These are phyloP conservation scores for Trametes cingulata DNA, from an alignment of 768 basidiomycete genomes.

Conservation along the genomic window DNA sequence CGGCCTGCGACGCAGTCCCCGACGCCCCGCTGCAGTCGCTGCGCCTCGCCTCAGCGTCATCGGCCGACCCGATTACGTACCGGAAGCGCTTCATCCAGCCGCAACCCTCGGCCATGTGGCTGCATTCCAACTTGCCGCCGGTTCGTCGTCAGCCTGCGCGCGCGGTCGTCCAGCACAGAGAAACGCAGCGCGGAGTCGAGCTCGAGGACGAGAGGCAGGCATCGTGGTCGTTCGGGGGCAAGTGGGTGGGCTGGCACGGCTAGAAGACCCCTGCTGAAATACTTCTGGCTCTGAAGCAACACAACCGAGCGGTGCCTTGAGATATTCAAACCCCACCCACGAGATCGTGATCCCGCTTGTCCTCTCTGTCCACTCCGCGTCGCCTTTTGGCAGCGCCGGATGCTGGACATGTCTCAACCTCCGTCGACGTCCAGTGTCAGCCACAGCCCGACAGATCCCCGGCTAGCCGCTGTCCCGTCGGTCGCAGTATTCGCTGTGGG, in stretches of 20 bases:
- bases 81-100: not conserved
- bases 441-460: not conserved
- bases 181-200: not conserved
- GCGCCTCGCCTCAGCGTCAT: not conserved
- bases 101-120: not conserved
- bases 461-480: not conserved
- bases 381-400: not conserved
- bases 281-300: not conserved
- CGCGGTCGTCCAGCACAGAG: not conserved
- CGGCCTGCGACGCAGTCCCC: slow-evolving; percentile 1
- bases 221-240: not conserved
- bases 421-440: not conserved
- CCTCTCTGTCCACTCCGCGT: not conserved
- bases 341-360: slow-evolving; percentile 1
- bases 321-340: not conserved
- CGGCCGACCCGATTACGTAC: slow-evolving; percentile 14
- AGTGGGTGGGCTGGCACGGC: not conserved
- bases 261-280: not conserved
- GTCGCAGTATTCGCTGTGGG: too few relatives aligned
- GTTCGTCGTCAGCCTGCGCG: not conserved
- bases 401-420: not conserved
- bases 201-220: not conserved
- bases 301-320: slow-evolving; percentile 11
- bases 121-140: not conserved
- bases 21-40: not conserved